These are phyloP conservation scores for Clavispora vitiphila DNA, from an alignment of 805 yeast species.

Conservation along the genomic window DNA sequence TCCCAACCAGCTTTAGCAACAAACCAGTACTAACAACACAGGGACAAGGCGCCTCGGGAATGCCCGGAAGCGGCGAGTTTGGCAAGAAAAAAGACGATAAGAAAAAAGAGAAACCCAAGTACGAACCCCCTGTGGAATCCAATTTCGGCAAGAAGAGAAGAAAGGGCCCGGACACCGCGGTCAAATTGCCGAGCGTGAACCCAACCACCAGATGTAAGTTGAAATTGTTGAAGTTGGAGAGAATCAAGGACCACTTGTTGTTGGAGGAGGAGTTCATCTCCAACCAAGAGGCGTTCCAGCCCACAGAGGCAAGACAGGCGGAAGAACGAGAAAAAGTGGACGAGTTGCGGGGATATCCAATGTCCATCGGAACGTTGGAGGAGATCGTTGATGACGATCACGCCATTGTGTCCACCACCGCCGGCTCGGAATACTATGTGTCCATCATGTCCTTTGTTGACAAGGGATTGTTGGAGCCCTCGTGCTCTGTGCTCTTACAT, in stretches of 20 bases:
- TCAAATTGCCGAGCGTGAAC: conserved; percentile 77
- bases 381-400: conserved; percentile 98
- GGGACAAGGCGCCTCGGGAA: conserved; percentile 57
- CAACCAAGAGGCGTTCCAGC: conserved; percentile 90
- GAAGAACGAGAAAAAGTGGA: conserved; percentile 95
- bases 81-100: conserved; percentile 49
- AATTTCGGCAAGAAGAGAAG: conserved; percentile 89
- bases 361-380: conserved; percentile 94
- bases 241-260: conserved; percentile 92
- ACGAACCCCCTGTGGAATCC: conserved; percentile 97
- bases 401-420: conserved; percentile 92
- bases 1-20: not conserved
- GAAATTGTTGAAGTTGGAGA: conserved; percentile 84
- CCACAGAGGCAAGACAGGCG: conserved; percentile 93
- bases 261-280: conserved; percentile 95
- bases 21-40: conserved; percentile 8
- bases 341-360: conserved; percentile 92
- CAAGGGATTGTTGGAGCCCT: conserved; percentile 92
- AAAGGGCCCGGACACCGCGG: conserved; percentile 85
- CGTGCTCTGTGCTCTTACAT: conserved; percentile 91
- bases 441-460: conserved; percentile 95
- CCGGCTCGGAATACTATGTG: conserved; percentile 97
- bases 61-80: conserved; percentile 46
- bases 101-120: conserved; percentile 87
- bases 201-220: conserved; percentile 94